These are phyloP conservation scores for Streptanthus diversifolius DNA, from an alignment of 345 rosid genomes.

Conservation along the genomic window DNA sequence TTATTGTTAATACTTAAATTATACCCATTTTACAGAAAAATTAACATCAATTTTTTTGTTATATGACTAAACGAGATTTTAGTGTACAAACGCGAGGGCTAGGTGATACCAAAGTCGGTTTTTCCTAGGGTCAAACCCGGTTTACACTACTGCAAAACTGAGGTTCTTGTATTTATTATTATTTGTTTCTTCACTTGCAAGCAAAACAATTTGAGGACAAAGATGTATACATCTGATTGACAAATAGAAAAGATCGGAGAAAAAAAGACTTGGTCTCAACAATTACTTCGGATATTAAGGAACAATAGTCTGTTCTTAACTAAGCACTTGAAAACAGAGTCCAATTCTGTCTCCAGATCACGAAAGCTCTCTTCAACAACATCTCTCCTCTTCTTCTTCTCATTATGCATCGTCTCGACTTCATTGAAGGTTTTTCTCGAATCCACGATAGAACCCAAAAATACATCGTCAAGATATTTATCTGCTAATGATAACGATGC, in stretches of 20 bases:
- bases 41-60: background rate
- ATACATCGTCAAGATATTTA: constrained; percentile 39
- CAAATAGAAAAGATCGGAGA: background rate
- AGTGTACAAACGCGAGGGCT: background rate
- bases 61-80: background rate
- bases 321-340: constrained; percentile 40
- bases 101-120: background rate
- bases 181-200: background rate
- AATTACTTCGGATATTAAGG: constrained; percentile 43
- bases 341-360: constrained; percentile 42
- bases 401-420: background rate
- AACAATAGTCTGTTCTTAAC: constrained; percentile 43
- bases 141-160: background rate
- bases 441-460: constrained; percentile 1
- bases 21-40: background rate
- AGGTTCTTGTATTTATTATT: background rate
- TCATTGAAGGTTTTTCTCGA: background rate
- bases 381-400: constrained; percentile 21
- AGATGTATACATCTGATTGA: constrained; percentile 2
- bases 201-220: background rate
- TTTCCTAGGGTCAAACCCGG: background rate
- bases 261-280: background rate
- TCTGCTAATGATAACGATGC: background rate
- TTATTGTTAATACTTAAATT: background rate
- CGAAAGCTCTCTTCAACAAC: constrained; percentile 30